Conservation (phyloP, 257 asterid species). For the Prunella vulgaris region DNA sequence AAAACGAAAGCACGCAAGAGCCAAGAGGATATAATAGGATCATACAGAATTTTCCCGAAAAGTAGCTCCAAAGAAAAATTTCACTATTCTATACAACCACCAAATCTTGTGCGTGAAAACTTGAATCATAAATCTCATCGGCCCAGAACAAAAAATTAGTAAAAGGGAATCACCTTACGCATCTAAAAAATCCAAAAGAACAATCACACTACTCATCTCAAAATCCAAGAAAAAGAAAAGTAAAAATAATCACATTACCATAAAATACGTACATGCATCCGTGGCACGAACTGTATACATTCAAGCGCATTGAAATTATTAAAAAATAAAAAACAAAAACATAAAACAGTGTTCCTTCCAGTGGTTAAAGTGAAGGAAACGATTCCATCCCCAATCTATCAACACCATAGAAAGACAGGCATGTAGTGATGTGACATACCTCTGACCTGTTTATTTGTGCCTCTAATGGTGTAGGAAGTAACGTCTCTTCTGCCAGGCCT, state of each 20-base stretch:
- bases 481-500: slow-evolving; percentile 42
- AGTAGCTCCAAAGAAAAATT: background rate
- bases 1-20: background rate
- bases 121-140: background rate
- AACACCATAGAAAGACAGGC: background rate
- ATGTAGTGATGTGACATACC: slow-evolving; percentile 30
- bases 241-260: background rate
- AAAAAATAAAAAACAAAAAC: background rate
- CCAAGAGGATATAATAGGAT: background rate
- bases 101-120: background rate
- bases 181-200: background rate
- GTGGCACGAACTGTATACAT: background rate
- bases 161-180: background rate
- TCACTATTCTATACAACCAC: background rate
- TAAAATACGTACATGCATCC: slow-evolving; percentile 19
- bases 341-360: background rate
- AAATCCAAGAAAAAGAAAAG: background rate
- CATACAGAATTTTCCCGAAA: background rate
- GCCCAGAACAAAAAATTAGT: background rate
- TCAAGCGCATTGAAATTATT: background rate
- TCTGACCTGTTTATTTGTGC: slow-evolving; percentile 52
- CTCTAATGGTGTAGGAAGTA: slow-evolving; percentile 45
- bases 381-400: background rate
- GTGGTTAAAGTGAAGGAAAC: background rate
- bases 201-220: background rate